Conservation (phyloP, 495 filamentous ascomycete species). For the Cudoniella acicularis region DNA sequence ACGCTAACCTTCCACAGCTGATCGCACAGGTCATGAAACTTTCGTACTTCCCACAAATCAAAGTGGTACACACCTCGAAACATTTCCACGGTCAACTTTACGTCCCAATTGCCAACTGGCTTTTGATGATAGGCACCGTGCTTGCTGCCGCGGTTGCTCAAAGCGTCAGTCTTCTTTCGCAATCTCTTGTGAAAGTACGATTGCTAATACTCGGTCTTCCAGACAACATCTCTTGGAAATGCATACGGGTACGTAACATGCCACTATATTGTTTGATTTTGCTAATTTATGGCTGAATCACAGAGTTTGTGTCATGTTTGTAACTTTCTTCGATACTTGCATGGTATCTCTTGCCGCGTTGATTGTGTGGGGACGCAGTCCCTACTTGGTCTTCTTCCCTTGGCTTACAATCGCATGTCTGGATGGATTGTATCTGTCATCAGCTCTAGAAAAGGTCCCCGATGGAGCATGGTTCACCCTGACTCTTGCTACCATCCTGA, state of each 20-base stretch:
- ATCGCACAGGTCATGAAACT: conserved; percentile 70
- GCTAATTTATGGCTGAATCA: no score
- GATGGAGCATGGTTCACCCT: conserved; percentile 73
- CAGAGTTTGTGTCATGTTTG: conserved; percentile 65
- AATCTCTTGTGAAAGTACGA: neutral
- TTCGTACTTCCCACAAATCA: conserved; percentile 71
- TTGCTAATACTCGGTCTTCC: conserved; percentile 2
- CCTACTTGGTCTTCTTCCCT: conserved; percentile 24
- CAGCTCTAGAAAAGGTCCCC: conserved; percentile 64
- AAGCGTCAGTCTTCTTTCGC: conserved; percentile 41
- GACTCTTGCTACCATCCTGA: conserved; percentile 50
- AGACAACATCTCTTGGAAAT: conserved; percentile 45
- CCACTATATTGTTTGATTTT: neutral
- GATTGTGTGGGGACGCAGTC: conserved; percentile 57
- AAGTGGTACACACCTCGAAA: conserved; percentile 60
- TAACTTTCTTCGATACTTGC: conserved; percentile 68
- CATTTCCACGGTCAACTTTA: conserved; percentile 68
- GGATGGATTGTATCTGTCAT: conserved; percentile 64
- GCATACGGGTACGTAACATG: conserved; percentile 35
- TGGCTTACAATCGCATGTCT: conserved; percentile 57
- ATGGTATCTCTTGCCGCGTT: conserved; percentile 64
- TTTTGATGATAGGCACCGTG: conserved; percentile 68
- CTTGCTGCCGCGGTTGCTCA: conserved; percentile 66
- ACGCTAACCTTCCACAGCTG: conserved; percentile 32
- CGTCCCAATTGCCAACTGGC: conserved; percentile 66